Evolutionary conservation across 106 monocot species (phyloP), one percentile per base, ranked within the genome.

Genomic region (Dendrobium catenatum): DNA sequence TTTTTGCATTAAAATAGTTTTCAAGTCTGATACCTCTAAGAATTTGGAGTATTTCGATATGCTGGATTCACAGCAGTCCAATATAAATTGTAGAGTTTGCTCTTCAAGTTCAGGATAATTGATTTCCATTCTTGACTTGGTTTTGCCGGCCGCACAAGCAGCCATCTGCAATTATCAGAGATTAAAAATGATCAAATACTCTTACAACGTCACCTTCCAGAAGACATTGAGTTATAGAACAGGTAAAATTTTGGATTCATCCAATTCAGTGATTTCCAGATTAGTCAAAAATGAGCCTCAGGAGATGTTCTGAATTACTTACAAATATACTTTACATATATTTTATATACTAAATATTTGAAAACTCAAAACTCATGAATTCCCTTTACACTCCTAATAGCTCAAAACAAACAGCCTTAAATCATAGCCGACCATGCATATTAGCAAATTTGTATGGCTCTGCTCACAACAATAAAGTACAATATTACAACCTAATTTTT

Each of bases 1-100:
- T 59, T 59, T 6, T 6, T 2, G 17, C 59, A 22, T 64, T 26
- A 4, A 64, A 64, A 64, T 64, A 72, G 72, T 27, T 37, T 13
- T 16, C 26, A 79, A 54, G 56, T 19, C 47, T 22, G 27, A 9
- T 79, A 93, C 93, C 96, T 94, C 94, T 79, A 97, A 61, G 85
- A 88, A 92, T 82, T 94, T 94, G 40, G 81, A 89, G 77, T 97
- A 94, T 61, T 92, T 94, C 42, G 88, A 86, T 76, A 97, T 92
- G 68, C 86, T 89, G 49, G 88, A 88, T 77, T 97, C 94, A 26
- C 90, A 92, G 48, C 86, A 86, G 73, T 97, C 94, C 80, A 88
- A 88, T 68, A 97, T 90, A 77, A 89, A 94, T 81, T 97, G 96
- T 56, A 97, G 78, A 77, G 92, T 76, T 80, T 89, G 79, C 78